A percentile compares a stretch with the other conserved stretches of the same genome.
Evolutionary conservation across 2,329 filamentous ascomycete genomes (phyloP).

Genomic region (Xylogone sp.): DNA sequence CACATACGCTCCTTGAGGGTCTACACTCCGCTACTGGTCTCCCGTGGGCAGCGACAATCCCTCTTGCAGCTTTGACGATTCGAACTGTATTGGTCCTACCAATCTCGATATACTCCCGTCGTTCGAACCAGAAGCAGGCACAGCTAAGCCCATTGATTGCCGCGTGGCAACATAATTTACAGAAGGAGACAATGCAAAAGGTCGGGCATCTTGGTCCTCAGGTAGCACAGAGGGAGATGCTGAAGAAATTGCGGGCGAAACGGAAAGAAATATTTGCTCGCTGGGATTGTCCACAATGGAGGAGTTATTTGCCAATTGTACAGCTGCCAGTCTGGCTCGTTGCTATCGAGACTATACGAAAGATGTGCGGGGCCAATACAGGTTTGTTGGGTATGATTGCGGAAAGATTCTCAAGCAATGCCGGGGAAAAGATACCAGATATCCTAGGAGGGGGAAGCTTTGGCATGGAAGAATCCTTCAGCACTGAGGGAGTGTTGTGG

Average conservation of each 20-base stretch:
- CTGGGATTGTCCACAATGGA: conserved; percentile 31
- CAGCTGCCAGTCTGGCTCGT: conserved; percentile 43
- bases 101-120: conserved; percentile 38
- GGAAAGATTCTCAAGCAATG: conserved; percentile 2
- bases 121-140: conserved; percentile 34
- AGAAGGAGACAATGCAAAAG: conserved; percentile 21
- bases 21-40: conserved; percentile 47
- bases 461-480: conserved; percentile 30
- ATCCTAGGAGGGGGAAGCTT: not conserved
- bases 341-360: conserved; percentile 42
- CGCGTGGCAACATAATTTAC: conserved; percentile 30
- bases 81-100: conserved; percentile 44
- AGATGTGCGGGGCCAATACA: conserved; percentile 38
- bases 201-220: conserved; percentile 19
- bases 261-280: conserved; percentile 26
- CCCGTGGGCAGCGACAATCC: conserved; percentile 51
- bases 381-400: conserved; percentile 36
- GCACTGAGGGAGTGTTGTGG: conserved; percentile 56
- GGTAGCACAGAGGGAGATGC: conserved; percentile 8
- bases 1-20: conserved; percentile 41
- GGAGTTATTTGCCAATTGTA: conserved; percentile 28
- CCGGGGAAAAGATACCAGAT: not conserved
- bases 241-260: conserved; percentile 21
- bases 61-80: conserved; percentile 48
- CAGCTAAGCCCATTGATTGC: conserved; percentile 37